These are phyloP conservation scores for Epichloe elymi DNA, from an alignment of 2,329 filamentous ascomycete species.

Conservation along the genomic window DNA sequence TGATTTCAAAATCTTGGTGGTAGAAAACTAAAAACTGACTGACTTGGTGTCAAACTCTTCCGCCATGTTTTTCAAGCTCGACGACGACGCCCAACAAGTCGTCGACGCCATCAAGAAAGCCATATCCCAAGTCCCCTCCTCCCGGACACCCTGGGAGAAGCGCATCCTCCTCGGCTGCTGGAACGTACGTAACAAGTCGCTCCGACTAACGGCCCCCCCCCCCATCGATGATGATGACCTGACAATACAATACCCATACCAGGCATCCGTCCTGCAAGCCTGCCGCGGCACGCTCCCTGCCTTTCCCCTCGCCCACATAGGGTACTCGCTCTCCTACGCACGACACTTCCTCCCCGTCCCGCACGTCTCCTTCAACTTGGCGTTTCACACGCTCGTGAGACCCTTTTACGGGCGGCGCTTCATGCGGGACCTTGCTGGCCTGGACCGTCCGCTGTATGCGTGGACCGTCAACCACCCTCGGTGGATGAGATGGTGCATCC, in stretches of 20 bases:
- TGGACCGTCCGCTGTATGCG: conserved; percentile 48
- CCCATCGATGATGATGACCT: too few relatives aligned
- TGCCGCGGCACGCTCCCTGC: too few relatives aligned
- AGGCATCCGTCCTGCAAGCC: too few relatives aligned
- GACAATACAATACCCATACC: too few relatives aligned
- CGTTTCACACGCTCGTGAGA: conserved; percentile 54
- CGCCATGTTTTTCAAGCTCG: conserved; percentile 32
- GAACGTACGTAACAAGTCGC: too few relatives aligned
- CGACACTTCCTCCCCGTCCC: conserved; percentile 52
- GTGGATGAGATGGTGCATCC: conserved; percentile 72
- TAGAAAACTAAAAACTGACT: too few relatives aligned
- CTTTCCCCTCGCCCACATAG: conserved; percentile 47
- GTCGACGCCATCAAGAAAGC: conserved; percentile 55
- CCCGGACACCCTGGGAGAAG: too few relatives aligned
- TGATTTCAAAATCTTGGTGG: too few relatives aligned
- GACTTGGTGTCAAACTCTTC: conserved; percentile 14
- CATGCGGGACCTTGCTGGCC: conserved; percentile 39
- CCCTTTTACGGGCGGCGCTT: conserved; percentile 51
- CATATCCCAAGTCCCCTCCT: conserved; percentile 33
- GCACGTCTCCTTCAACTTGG: conserved; percentile 65
- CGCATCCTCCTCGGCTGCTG: too few relatives aligned
- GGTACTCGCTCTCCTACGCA: conserved; percentile 54
- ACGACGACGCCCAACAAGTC: conserved; percentile 58
- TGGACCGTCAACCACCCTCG: conserved; percentile 80
- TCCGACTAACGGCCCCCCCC: too few relatives aligned